phyloP scores from a whole-genome alignment of 768 basidiomycete species.

The Tulasnella sp. region DNA sequence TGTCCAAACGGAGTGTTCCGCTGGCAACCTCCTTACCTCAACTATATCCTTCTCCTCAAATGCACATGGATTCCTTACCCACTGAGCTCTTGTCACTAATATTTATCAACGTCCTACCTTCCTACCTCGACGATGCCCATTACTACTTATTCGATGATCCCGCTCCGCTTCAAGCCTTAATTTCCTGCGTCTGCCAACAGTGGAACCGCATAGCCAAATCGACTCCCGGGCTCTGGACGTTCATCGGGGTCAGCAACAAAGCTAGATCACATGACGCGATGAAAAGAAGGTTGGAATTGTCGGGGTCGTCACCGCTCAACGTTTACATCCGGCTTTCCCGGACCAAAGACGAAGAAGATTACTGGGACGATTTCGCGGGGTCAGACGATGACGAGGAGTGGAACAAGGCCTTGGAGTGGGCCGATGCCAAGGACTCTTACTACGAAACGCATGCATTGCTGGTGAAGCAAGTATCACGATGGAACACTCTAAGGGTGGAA shows the following conservation, averaged over 20 bases:
- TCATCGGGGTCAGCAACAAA: not conserved
- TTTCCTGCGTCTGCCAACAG: not conserved
- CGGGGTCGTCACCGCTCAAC: not conserved
- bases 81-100: not conserved
- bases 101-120: not conserved
- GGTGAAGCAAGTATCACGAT: not conserved
- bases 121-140: not conserved
- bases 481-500: not conserved
- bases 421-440: too few relatives aligned
- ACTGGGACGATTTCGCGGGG: too few relatives aligned
- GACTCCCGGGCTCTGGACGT: not conserved
- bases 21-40: not conserved
- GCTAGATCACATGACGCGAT: not conserved
- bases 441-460: not conserved
- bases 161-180: not conserved
- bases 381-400: too few relatives aligned
- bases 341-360: too few relatives aligned
- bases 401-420: too few relatives aligned
- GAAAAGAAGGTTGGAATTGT: not conserved
- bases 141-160: not conserved
- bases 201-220: not conserved
- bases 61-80: not conserved
- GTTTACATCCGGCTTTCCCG: not conserved
- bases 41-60: not conserved
- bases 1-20: not conserved